Evolutionary conservation across 306 rosid genomes (phyloP), one percentile per base, ranked within the genome.

Genomic region (Trifolium pratense): DNA sequence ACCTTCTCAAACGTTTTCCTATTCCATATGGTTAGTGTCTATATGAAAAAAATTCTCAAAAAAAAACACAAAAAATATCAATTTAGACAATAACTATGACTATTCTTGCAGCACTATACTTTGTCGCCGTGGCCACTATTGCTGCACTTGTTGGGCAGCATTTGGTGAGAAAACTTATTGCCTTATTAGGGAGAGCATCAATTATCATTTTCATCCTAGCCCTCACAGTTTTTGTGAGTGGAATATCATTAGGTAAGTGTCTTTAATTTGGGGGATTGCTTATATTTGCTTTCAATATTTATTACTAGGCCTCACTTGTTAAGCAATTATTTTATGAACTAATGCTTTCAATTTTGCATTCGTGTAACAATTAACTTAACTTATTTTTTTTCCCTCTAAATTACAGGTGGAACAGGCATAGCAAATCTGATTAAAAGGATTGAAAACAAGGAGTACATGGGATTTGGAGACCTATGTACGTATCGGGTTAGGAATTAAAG

Each of bases 1-100:
- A 90, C 57, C 90, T 90, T 69, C 89, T 88, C 40, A 86, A 86
- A 49, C 96, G 96, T 59, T 90, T 90, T 61, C 96, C 96, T 4
- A 42, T 90, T 40, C 86, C 90, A 21, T 90, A 85, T 58, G 86
- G 96, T 40, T 40, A 40, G 13, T 8, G 45, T 40, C 5, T 40
- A 40, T 10, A 3, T 40, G 46, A 40, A 39, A 39, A 8, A 9
- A 0, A 1, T 8, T 40, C 45, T 40, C 14, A 10, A 10, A 10
- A 40, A 40, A 3, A 40, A 3, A 7, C 1, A 36, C 40, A 36
- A 36, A 39, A 40, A 40, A 40, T 40, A 11, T 3, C 46, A 40
- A 11, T 10, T 9, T 40, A 10, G 0, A 40, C 0, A 40, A 9
- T 7, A 2, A 9, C 14, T 40, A 0, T 40, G 79, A 64, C n/a